These are phyloP conservation scores for Cicer pinnatifidum DNA, from an alignment of 306 rosid species.

Conservation along the genomic window DNA sequence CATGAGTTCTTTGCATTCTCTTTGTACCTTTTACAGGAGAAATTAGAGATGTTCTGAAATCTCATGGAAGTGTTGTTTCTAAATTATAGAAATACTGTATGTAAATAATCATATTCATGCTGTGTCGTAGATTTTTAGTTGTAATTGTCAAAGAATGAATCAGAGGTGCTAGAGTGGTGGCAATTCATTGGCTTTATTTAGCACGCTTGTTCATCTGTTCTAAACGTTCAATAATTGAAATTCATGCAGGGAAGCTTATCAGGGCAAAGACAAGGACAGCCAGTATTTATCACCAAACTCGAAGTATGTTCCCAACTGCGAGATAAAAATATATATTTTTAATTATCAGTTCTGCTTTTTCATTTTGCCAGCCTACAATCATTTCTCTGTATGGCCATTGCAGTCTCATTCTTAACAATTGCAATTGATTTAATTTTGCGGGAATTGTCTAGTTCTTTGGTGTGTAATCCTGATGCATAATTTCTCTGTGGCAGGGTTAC, in stretches of 20 bases:
- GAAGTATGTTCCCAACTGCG: constrained; percentile 67
- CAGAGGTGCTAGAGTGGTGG: constrained; percentile 12
- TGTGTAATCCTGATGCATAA: constrained; percentile 38
- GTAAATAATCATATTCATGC: constrained; percentile 24
- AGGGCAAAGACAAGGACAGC: constrained; percentile 98
- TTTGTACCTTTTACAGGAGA: neutral
- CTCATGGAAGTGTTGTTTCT: constrained; percentile 21
- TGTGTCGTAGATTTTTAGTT: constrained; percentile 8
- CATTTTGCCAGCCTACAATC: constrained; percentile 31
- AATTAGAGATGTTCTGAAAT: neutral
- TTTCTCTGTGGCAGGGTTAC: constrained; percentile 78
- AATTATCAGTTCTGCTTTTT: constrained; percentile 17
- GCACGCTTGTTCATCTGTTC: constrained; percentile 44
- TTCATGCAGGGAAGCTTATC: constrained; percentile 87
- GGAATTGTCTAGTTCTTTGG: constrained; percentile 26
- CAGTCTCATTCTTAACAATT: constrained; percentile 15
- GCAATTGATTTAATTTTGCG: constrained; percentile 11
- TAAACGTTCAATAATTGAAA: constrained; percentile 42
- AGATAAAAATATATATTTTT: constrained; percentile 13
- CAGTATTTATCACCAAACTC: constrained; percentile 87
- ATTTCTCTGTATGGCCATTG: constrained; percentile 17
- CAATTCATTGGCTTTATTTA: constrained; percentile 32
- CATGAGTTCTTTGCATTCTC: neutral
- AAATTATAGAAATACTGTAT: constrained; percentile 12
- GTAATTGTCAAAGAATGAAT: constrained; percentile 11